A percentile compares a stretch with the other conserved stretches of the same genome.
phyloP scores from a whole-genome alignment of 306 rosid species.

The Quercus dentata region DNA sequence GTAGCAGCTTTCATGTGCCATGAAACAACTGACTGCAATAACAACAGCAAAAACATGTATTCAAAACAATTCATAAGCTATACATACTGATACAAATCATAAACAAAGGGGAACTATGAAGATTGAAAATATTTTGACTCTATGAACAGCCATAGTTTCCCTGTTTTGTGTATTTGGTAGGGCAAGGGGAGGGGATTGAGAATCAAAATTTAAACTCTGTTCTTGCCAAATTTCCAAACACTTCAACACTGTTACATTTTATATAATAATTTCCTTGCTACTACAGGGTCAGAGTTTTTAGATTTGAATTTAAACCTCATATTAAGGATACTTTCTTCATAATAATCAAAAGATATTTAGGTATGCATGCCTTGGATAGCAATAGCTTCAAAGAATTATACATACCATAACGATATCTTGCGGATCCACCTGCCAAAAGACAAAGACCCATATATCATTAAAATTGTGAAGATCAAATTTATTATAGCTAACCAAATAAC shows the following conservation, averaged over 20 bases:
- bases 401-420: conserved; percentile 98
- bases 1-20: conserved; percentile 99
- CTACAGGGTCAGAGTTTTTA: not conserved
- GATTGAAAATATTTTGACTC: too few relatives aligned
- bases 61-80: too few relatives aligned
- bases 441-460: conserved; percentile 18
- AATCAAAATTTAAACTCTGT: too few relatives aligned
- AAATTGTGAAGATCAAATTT: conserved; percentile 6
- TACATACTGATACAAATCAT: too few relatives aligned
- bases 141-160: too few relatives aligned
- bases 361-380: not conserved
- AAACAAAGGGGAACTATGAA: too few relatives aligned
- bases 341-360: not conserved
- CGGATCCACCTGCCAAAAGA: conserved; percentile 87
- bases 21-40: conserved; percentile 90
- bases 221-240: not conserved
- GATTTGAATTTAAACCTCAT: not conserved
- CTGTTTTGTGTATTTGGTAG: too few relatives aligned
- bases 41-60: not conserved
- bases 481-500: conserved; percentile 4
- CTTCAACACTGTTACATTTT: not conserved
- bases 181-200: too few relatives aligned
- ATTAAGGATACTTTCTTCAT: not conserved
- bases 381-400: conserved; percentile 14
- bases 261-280: not conserved